Conservation (phyloP, 805 yeast genomes). For the Candida sakaeoensis region DNA sequence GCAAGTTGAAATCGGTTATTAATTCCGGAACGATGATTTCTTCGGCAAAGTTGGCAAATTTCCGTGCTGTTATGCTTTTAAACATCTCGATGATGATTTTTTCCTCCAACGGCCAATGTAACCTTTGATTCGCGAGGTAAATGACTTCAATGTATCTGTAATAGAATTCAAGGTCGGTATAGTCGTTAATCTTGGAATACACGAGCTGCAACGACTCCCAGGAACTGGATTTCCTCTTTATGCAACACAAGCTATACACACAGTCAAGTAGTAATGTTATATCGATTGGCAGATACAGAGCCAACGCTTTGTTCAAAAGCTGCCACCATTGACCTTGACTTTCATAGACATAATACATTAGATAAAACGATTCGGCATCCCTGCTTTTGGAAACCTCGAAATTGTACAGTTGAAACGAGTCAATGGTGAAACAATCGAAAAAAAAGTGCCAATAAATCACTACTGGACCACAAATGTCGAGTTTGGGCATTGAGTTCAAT, state of each 20-base stretch:
- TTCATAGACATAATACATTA: conserved; percentile 16
- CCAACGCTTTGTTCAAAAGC: conserved; percentile 17
- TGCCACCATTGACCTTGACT: conserved; percentile 21
- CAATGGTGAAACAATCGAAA: conserved; percentile 16
- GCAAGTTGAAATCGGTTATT: conserved; percentile 27
- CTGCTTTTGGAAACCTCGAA: conserved; percentile 2
- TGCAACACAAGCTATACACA: conserved; percentile 8
- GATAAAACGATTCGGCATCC: conserved; percentile 19
- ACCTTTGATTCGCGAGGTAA: conserved; percentile 20
- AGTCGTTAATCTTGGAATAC: conserved; percentile 4
- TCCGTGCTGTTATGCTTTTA: conserved; percentile 24
- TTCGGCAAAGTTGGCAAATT: conserved; percentile 35
- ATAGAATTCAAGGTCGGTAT: conserved; percentile 16
- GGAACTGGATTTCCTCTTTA: background rate
- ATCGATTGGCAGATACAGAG: conserved; percentile 4
- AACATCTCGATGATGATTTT: conserved; percentile 27
- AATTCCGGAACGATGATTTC: conserved; percentile 24
- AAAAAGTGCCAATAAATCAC: conserved; percentile 18
- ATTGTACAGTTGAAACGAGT: conserved; percentile 10
- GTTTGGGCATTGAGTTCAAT: background rate
- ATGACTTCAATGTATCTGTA: conserved; percentile 27
- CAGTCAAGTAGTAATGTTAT: conserved; percentile 7
- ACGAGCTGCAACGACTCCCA: conserved; percentile 7
- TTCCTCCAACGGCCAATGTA: conserved; percentile 34
- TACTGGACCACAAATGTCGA: background rate